A percentile compares a stretch with the other conserved stretches of the same genome.
Conservation (phyloP, 2,329 filamentous ascomycete genomes). For the Epichloe sibirici region DNA sequence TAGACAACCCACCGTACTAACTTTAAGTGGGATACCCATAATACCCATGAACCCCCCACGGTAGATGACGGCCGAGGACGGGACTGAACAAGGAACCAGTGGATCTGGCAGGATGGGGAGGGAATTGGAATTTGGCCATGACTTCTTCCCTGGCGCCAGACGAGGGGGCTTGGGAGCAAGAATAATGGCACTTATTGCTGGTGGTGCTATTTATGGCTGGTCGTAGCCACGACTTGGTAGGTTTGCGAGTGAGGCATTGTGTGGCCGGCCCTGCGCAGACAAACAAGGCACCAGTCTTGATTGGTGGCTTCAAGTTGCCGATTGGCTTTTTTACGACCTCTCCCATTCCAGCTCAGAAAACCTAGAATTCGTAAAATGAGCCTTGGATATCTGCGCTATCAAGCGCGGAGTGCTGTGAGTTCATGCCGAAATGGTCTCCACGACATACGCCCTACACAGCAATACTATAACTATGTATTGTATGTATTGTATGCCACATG, state of each 20-base stretch:
- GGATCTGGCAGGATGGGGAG: slow-evolving; percentile 5
- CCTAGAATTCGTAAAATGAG: too few relatives aligned
- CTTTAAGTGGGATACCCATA: not conserved
- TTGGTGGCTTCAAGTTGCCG: not conserved
- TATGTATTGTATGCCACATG: not conserved
- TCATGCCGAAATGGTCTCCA: not conserved
- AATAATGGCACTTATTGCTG: not conserved
- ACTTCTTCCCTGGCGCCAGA: slow-evolving; percentile 1
- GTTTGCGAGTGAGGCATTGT: not conserved
- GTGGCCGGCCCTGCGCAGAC: not conserved
- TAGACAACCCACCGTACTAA: not conserved
- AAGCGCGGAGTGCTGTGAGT: not conserved
- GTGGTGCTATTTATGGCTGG: not conserved
- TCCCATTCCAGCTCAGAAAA: too few relatives aligned
- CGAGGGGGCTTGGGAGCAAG: not conserved
- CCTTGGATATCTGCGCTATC: too few relatives aligned
- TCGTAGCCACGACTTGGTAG: too few relatives aligned
- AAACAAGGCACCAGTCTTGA: not conserved
- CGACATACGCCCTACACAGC: not conserved
- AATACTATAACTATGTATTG: not conserved
- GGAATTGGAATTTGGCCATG: not conserved
- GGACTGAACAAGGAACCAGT: slow-evolving; percentile 7
- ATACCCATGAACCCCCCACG: slow-evolving; percentile 4
- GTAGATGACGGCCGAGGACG: slow-evolving; percentile 4
- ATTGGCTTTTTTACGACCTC: not conserved